Base-by-base conservation (phyloP, 1,139 yeast species). In the Taiozyma sp. region DNA sequence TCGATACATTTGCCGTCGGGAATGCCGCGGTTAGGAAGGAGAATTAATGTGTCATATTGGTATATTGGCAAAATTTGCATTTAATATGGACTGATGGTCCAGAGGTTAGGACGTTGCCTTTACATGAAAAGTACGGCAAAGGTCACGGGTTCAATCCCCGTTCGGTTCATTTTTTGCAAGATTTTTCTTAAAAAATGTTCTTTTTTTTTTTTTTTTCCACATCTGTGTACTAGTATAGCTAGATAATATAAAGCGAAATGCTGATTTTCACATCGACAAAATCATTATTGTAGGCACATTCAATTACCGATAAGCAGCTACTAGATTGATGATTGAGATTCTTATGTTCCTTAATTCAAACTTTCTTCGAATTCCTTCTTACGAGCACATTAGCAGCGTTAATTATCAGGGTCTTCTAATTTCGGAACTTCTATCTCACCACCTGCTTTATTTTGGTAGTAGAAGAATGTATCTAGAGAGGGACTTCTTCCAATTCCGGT, bases 331-430 rank as follows among this genome's bases (percentile, higher is more conserved):
- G 19, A 19, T 19, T 19, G 19, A 19, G 19, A 19, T 19, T 19
- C 19, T 19, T 19, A 2, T 19, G 2, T 19, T 2, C 2, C 2
- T 3, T 2, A 4, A 8, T 29, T n/a, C 16, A 48, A 19, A n/a
- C 34, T 9, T 2, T 47, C 42, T 40, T 72, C 75, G 54, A 69
- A 70, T 27, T 70, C 72, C 48, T 69, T 70, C 49, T 61, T 67
- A 2, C 19, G 2, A 19, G 19, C 19, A 61, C 62, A 9, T 65
- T 60, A 4, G 63, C 50, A 19, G 59, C 19, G 19, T 19, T 19
- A 19, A 19, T 19, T 19, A 19, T 19, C 19, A 19, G 19, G 19
- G 19, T 19, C 19, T 19, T 19, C 19, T 19, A 2, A 2, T 19
- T 19, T 19, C 19, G 19, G 19, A 19, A 2, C 19, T 19, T 19